Evolutionary conservation across 2,329 filamentous ascomycete genomes (phyloP).

Genomic region (Graphilbum ipis-grandicollis): DNA sequence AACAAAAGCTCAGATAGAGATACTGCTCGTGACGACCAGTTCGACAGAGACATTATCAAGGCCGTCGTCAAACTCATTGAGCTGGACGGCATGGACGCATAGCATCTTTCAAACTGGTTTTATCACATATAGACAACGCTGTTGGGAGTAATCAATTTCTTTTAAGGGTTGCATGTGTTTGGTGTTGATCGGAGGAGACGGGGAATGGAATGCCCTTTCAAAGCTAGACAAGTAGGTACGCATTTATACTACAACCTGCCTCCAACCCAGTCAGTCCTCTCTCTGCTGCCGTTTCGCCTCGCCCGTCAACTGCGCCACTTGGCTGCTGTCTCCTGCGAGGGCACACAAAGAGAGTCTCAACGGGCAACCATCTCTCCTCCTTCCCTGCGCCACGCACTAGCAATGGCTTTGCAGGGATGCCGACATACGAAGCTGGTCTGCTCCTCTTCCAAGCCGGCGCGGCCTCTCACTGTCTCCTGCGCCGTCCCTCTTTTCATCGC

Average conservation of each 20-base stretch:
- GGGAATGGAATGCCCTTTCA: neutral
- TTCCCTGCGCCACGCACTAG: conserved; percentile 3
- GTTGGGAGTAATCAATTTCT: too few species aligned
- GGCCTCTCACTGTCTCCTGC: too few species aligned
- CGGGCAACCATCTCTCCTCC: too few species aligned
- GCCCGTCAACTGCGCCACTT: too few species aligned
- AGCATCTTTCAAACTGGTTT: neutral
- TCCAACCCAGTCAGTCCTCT: too few species aligned
- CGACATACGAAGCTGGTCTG: neutral
- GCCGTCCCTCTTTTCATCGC: too few species aligned
- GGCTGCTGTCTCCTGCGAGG: neutral
- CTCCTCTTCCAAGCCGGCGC: too few species aligned
- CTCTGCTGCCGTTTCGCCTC: too few species aligned
- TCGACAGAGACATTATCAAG: conserved; percentile 51
- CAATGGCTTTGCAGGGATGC: neutral
- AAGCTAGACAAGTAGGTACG: neutral
- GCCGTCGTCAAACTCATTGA: conserved; percentile 70
- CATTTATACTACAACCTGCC: neutral
- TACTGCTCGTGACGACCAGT: conserved; percentile 37
- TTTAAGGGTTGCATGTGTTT: neutral
- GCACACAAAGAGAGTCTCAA: too few species aligned
- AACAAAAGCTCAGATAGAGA: conserved; percentile 2
- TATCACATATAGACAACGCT: too few species aligned
- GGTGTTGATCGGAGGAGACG: neutral
- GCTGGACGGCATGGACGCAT: conserved; percentile 69